Base-by-base conservation (phyloP, 352 stramenopile species). In the Globisporangium yorkense region DNA sequence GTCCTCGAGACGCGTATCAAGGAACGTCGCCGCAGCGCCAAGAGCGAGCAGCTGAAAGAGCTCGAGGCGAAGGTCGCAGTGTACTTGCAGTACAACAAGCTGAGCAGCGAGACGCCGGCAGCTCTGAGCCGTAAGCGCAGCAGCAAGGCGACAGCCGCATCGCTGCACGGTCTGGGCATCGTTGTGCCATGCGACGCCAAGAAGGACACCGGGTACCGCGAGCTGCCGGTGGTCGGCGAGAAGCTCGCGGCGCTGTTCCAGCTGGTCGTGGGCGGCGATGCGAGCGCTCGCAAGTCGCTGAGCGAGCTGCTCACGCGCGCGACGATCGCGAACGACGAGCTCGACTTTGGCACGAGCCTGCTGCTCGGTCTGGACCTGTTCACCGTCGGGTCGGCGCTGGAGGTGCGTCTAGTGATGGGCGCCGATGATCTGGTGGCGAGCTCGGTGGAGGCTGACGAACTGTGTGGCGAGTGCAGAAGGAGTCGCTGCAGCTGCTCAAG, bases 311-410 rank as follows among this genome's bases (percentile, higher is more conserved):
- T 87, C 51, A 89, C 75, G 13, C 71, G 79, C 15, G 72, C 79
- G 15, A 87, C 76, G 31, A 89, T 89, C 33, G 79, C 76, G 18
- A 84, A 68, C 59, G 79, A 89, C 51, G 79, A 89, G 45, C 87
- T 74, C 56, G 79, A 89, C 56, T 89, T 89, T 61, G 79, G 79
- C 8, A 87, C 79, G 4, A 65, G 74, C 44, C 56, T 89, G 33
- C 58, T 86, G 58, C 71, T 89, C 15, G 79, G 79, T 21, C 58
- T 89, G 3, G 76, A 89, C 47, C 56, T 89, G 5, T 87, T 85
- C 39, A 81, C 71, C 1, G 60, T 58, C n/a, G 70, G 72, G 3
- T 45, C 62, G 0, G 56, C 56, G 39, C 68, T 84, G 5, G 67
- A 86, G 68, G 76, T 45, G 6, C 24, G 37, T 9, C 35, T 13